Evolutionary conservation across 1,284 basidiomycete species (phyloP), one percentile per base, ranked within the genome.

Genomic region (Rhodotorula sp.): DNA sequence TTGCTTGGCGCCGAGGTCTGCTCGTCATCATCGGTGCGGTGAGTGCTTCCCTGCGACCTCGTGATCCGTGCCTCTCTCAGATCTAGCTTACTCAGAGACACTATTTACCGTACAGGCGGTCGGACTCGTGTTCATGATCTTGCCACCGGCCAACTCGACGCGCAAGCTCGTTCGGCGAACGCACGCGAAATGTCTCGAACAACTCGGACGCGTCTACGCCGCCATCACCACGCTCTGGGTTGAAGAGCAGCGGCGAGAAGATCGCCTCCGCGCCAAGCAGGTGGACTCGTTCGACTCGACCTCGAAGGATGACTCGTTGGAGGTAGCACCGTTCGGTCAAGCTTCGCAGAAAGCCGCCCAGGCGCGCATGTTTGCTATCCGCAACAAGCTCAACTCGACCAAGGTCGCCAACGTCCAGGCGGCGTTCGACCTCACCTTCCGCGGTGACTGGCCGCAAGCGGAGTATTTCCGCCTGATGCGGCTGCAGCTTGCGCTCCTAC

Each of bases 1-100:
- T 78, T 0, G 77, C 76, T 2, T 78, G 77, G 77, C 42, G 66
- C 42, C 69, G 73, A 2, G 73, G 66, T 5, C 51, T 75, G 2
- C 60, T 75, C 2, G 70, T 75, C 56, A 37, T 72, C 14, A 70
- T 75, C 37, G 73, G 73, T 15, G 61, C 67, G 10, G 68, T 60
- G 15, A 12, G 64, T 42, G 6, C 7, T 22, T 30, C 24, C n/a
- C 7, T 15, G 6, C 37, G 37, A 37, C 37, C 37, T 37, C 12
- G 6, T 14, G 1, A 20, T 54, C 14, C 10, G 10, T n/a, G 3
- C 2, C 6, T 18, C 3, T 22, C 2, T 0, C 14, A 17, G 24
- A 1, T 26, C 10, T 2, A 17, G 24, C 14, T n/a, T 8, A 30
- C 22, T 24, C 5, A 62, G 17, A 24, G 6, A 4, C n/a, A 18